These are phyloP conservation scores for Aspergillus thermomutatus DNA, from an alignment of 2,329 filamentous ascomycete species.

Conservation along the genomic window DNA sequence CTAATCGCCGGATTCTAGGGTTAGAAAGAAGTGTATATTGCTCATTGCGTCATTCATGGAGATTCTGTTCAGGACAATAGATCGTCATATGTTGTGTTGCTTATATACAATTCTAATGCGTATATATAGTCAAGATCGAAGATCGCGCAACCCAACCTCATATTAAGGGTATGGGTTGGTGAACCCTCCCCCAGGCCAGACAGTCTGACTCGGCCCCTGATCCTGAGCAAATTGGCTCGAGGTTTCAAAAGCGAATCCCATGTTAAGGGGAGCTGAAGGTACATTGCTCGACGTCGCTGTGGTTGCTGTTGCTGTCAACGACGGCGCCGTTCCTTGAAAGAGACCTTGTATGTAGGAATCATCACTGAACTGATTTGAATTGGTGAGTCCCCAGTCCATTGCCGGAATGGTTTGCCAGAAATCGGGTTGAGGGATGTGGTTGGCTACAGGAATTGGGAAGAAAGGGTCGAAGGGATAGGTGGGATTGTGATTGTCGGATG, in stretches of 20 bases:
- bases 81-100: not conserved
- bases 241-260: slow-evolving; percentile 3
- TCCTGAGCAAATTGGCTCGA: not conserved
- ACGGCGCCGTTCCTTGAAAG: not conserved
- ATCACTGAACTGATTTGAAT: not conserved
- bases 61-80: not conserved
- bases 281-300: not conserved
- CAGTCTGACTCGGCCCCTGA: not conserved
- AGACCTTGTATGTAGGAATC: not conserved
- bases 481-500: not conserved
- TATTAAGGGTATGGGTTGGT: not conserved
- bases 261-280: not conserved
- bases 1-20: not conserved
- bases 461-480: not conserved
- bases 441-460: slow-evolving; percentile 3
- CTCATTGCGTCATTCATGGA: not conserved
- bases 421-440: slow-evolving; percentile 47
- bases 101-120: not conserved
- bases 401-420: slow-evolving; percentile 90
- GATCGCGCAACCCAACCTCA: not conserved
- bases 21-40: not conserved
- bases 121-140: not conserved
- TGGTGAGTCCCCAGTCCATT: slow-evolving; percentile 69
- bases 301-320: not conserved
- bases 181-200: slow-evolving; percentile 1